These are phyloP conservation scores for Grosmannia serpens DNA, from an alignment of 2,329 filamentous ascomycete species.

Conservation along the genomic window DNA sequence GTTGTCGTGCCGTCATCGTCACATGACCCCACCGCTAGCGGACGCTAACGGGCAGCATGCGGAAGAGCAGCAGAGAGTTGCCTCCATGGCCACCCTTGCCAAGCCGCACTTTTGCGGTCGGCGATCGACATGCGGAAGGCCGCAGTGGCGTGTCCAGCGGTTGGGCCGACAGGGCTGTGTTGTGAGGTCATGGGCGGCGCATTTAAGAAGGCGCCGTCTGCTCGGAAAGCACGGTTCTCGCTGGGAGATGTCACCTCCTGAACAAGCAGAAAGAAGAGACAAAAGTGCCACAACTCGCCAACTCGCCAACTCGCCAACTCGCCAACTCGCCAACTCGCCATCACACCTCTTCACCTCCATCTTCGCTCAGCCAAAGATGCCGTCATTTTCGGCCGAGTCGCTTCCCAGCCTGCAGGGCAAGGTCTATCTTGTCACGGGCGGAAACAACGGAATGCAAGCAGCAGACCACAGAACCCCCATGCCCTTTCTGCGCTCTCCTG, in stretches of 20 bases:
- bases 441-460: slow-evolving; percentile 32
- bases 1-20: neutral
- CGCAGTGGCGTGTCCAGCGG: no score
- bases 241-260: no score
- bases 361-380: slow-evolving; percentile 3
- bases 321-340: no score
- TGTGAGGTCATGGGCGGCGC: neutral
- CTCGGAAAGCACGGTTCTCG: neutral
- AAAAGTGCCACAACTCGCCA: no score
- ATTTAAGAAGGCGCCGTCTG: neutral
- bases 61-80: no score
- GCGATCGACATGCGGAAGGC: no score
- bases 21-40: slow-evolving; percentile 1
- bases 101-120: no score
- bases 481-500: neutral
- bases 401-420: slow-evolving; percentile 31
- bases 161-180: neutral
- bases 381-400: slow-evolving; percentile 24
- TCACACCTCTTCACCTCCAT: no score
- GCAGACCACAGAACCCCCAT: neutral
- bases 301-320: no score
- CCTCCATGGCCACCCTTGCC: no score
- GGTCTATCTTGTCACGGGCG: slow-evolving; percentile 32
- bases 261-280: neutral
- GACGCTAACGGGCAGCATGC: neutral